A percentile compares a stretch with the other conserved stretches of the same genome.
Evolutionary conservation across 495 filamentous ascomycete species (phyloP).

Genomic region (Daldinia loculata): DNA sequence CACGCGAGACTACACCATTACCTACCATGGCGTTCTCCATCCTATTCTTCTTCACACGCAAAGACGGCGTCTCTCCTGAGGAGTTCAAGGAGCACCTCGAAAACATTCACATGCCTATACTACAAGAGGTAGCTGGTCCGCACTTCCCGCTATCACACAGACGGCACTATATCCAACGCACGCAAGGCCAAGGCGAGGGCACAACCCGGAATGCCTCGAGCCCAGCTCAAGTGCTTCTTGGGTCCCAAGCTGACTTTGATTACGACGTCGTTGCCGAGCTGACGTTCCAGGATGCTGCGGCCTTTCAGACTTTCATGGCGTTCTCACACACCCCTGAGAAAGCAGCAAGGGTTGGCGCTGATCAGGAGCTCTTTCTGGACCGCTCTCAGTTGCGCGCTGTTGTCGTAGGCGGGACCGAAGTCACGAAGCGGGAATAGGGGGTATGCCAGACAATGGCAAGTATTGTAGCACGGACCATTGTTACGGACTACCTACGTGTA

Average conservation of each 20-base stretch:
- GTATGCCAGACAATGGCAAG: background rate
- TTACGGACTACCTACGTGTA: too few relatives aligned
- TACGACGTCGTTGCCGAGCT: slow-evolving; percentile 53
- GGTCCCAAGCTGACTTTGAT: slow-evolving; percentile 52
- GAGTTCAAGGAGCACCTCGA: slow-evolving; percentile 50
- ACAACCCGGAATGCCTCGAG: slow-evolving; percentile 17
- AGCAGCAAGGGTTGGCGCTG: slow-evolving; percentile 31
- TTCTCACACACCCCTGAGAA: slow-evolving; percentile 39
- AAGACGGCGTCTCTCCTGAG: slow-evolving; percentile 42
- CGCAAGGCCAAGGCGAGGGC: slow-evolving; percentile 10
- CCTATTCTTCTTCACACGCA: slow-evolving; percentile 45
- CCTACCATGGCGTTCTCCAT: slow-evolving; percentile 32
- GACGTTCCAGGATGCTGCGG: slow-evolving; percentile 46
- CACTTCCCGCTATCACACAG: slow-evolving; percentile 43
- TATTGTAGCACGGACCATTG: background rate
- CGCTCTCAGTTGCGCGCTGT: slow-evolving; percentile 39
- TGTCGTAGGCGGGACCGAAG: slow-evolving; percentile 42
- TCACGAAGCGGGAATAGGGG: slow-evolving; percentile 11
- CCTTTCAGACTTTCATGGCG: slow-evolving; percentile 44
- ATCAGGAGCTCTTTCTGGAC: slow-evolving; percentile 52
- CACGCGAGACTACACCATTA: background rate
- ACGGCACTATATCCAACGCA: slow-evolving; percentile 46
- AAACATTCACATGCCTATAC: slow-evolving; percentile 44
- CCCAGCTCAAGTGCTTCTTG: slow-evolving; percentile 48
- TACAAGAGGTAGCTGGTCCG: slow-evolving; percentile 42